Conservation (phyloP, 257 asterid species). For the Avicennia marina region DNA sequence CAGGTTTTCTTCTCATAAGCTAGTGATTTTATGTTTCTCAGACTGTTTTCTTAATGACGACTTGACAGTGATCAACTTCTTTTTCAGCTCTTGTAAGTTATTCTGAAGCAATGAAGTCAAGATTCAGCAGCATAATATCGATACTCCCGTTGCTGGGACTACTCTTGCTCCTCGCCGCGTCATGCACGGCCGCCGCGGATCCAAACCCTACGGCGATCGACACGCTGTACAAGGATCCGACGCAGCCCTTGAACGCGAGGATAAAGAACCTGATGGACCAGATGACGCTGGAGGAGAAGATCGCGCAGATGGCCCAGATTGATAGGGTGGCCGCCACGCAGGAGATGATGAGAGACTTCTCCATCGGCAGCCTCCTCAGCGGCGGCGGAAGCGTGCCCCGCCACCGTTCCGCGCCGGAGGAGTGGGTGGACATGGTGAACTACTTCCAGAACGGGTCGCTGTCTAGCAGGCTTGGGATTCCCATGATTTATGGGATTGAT, state of each 20-base stretch:
- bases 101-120: too few species aligned
- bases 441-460: constrained; percentile 7
- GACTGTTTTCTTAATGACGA: too few species aligned
- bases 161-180: too few species aligned
- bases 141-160: too few species aligned
- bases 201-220: too few species aligned
- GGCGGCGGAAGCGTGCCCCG: neutral
- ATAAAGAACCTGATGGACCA: constrained; percentile 13
- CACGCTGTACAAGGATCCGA: constrained; percentile 30
- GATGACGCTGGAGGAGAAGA: constrained; percentile 27
- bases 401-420: constrained; percentile 12
- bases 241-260: constrained; percentile 2
- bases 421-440: constrained; percentile 22
- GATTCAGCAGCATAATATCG: too few species aligned
- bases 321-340: constrained; percentile 1
- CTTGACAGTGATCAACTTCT: too few species aligned
- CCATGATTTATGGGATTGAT: constrained; percentile 12
- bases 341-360: constrained; percentile 15
- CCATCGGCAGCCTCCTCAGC: constrained; percentile 20
- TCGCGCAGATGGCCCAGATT: constrained; percentile 29
- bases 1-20: too few species aligned
- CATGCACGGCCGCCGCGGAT: too few species aligned
- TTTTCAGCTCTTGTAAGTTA: too few species aligned
- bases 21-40: too few species aligned
- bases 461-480: constrained; percentile 14